Conservation (phyloP, 148 eudicot species). For the Bassia scoparia region DNA sequence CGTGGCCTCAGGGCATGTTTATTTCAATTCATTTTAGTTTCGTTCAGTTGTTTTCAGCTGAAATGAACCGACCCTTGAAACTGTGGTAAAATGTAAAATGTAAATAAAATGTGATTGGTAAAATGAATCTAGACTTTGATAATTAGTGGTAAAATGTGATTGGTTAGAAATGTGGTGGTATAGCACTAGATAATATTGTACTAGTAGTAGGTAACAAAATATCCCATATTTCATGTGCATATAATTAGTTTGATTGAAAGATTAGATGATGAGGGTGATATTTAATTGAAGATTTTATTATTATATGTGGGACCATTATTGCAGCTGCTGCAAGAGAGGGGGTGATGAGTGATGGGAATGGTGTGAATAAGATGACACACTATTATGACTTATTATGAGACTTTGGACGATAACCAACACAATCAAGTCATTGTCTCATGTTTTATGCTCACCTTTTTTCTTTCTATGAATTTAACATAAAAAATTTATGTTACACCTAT, state of each 20-base stretch:
- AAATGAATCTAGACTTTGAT: too few relatives aligned
- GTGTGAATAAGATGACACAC: constrained; percentile 10
- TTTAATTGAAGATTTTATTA: constrained; percentile 3
- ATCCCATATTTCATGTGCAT: not conserved
- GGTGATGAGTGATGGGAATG: not conserved
- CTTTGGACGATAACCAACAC: constrained; percentile 12
- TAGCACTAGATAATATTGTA: not conserved
- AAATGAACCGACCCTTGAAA: too few relatives aligned
- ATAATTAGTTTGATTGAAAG: too few relatives aligned
- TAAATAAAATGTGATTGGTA: too few relatives aligned
- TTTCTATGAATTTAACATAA: too few relatives aligned
- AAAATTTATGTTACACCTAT: not conserved
- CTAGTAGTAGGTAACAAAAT: constrained; percentile 8
- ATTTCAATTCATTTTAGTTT: too few relatives aligned
- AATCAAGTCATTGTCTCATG: constrained; percentile 30
- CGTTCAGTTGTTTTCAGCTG: too few relatives aligned
- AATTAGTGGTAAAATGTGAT: not conserved
- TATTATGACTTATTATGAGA: constrained; percentile 1
- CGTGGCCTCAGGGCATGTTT: too few relatives aligned
- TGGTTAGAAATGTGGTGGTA: not conserved
- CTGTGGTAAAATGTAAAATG: too few relatives aligned
- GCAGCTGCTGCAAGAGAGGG: not conserved
- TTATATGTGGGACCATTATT: constrained; percentile 13
- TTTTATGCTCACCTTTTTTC: not conserved
- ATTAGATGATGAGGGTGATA: not conserved